Conservation (phyloP, 805 yeast genomes). For the Zygosaccharomyces lentus region DNA sequence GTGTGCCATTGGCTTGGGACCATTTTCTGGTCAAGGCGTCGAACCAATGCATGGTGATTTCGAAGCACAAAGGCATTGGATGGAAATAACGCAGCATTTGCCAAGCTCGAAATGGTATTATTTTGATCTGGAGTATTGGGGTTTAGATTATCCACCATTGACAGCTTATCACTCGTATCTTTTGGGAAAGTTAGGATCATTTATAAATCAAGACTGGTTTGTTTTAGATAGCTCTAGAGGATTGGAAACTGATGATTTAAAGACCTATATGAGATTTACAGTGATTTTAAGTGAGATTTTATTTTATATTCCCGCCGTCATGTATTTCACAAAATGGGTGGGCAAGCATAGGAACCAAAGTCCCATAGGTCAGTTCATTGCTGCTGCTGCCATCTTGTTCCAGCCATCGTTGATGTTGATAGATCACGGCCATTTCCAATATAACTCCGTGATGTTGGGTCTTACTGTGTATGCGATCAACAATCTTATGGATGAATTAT, state of each 20-base stretch:
- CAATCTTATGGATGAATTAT: constrained; percentile 59
- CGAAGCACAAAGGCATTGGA: constrained; percentile 98
- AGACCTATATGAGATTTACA: constrained; percentile 80
- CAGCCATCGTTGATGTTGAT: constrained; percentile 80
- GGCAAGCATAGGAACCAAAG: constrained; percentile 56
- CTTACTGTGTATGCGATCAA: constrained; percentile 64
- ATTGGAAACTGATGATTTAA: constrained; percentile 53
- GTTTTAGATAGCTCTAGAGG: constrained; percentile 71
- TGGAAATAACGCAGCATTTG: constrained; percentile 78
- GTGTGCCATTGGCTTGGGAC: constrained; percentile 83
- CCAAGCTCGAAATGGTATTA: constrained; percentile 81
- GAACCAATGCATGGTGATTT: constrained; percentile 93
- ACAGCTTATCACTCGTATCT: constrained; percentile 91
- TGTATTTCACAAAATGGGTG: constrained; percentile 64
- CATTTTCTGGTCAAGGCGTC: constrained; percentile 66
- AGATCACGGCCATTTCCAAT: constrained; percentile 98
- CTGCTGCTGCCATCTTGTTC: constrained; percentile 72
- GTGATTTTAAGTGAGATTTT: constrained; percentile 71
- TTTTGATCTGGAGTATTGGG: constrained; percentile 91
- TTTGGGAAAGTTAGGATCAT: constrained; percentile 65
- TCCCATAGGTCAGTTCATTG: constrained; percentile 70
- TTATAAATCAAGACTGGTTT: constrained; percentile 72
- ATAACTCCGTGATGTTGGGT: constrained; percentile 92
- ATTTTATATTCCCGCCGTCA: constrained; percentile 74
- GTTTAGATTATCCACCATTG: constrained; percentile 93